Percentiles rank a stretch among this genome's conserved stretches.
Evolutionary conservation across 148 eudicot genomes (phyloP).

Genomic region (Linanthus parryae): DNA sequence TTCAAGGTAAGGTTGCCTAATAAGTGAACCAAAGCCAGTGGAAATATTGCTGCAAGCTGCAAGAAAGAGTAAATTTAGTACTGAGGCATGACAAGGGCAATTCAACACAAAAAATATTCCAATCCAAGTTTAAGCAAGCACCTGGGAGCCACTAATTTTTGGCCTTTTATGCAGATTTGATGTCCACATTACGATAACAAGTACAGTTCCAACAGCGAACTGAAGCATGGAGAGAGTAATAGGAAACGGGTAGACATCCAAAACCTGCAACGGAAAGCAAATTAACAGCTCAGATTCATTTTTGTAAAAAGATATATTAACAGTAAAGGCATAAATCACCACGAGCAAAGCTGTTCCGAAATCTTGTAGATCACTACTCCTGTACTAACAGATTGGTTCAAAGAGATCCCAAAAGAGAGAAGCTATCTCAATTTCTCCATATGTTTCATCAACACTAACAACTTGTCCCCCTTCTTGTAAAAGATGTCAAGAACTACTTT

Average conservation of each 20-base stretch:
- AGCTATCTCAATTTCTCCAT: no score
- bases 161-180: conserved; percentile 75
- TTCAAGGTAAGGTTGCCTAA: conserved; percentile 89
- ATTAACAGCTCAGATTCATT: neutral
- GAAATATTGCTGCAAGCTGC: conserved; percentile 78
- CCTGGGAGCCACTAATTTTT: conserved; percentile 71
- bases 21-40: conserved; percentile 80
- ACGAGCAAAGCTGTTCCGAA: no score
- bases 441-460: no score
- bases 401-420: no score
- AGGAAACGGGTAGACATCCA: conserved; percentile 74
- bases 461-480: no score
- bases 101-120: neutral
- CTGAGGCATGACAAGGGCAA: neutral
- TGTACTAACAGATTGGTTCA: no score
- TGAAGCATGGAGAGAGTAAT: conserved; percentile 64
- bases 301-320: no score
- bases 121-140: conserved; percentile 20
- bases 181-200: conserved; percentile 77
- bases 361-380: no score
- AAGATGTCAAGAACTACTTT: no score
- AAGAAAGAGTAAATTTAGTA: conserved; percentile 5
- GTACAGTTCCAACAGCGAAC: conserved; percentile 72
- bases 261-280: conserved; percentile 41
- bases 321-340: neutral